A percentile compares a stretch with the other conserved stretches of the same genome.
These are phyloP conservation scores for Lichtheimia ramosa DNA, from an alignment of 371 early-diverging fungal genomes.

Conservation along the genomic window DNA sequence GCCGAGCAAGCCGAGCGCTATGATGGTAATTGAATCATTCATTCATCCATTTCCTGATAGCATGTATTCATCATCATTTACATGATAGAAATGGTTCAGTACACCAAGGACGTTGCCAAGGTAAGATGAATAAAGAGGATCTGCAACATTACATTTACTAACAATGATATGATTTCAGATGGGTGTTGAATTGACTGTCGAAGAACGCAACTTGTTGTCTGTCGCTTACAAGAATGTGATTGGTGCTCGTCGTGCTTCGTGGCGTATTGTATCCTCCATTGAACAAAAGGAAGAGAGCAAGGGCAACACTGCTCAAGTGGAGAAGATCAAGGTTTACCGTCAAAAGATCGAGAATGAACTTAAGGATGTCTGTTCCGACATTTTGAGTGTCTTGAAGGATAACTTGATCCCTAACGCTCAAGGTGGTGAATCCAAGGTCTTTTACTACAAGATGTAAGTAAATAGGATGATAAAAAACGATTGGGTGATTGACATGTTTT, in stretches of 20 bases:
- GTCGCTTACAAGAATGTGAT: conserved; percentile 99
- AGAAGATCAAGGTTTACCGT: conserved; percentile 92
- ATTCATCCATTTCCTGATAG: conserved; percentile 1
- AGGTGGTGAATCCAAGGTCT: conserved; percentile 96
- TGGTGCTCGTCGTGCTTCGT: conserved; percentile 98
- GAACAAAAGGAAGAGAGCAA: conserved; percentile 97
- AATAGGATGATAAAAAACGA: not conserved
- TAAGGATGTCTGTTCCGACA: conserved; percentile 93
- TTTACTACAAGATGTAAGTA: conserved; percentile 96
- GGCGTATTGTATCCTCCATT: conserved; percentile 99
- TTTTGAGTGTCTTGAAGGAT: conserved; percentile 89
- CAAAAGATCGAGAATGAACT: conserved; percentile 94
- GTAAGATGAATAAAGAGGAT: conserved; percentile 20
- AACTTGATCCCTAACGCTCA: conserved; percentile 87
- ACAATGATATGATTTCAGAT: conserved; percentile 21
- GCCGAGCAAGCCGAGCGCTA: conserved; percentile 99
- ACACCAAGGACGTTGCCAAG: conserved; percentile 87
- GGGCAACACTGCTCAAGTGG: conserved; percentile 82
- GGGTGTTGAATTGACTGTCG: conserved; percentile 83
- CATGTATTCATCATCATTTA: not conserved
- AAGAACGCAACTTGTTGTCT: conserved; percentile 98
- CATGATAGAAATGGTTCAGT: conserved; percentile 88
- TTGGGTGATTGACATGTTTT: not conserved
- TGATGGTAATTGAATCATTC: conserved; percentile 55
- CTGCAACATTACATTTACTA: not conserved